Evolutionary conservation across 805 yeast genomes (phyloP), one percentile per base, ranked within the genome.

Genomic region (Lipomyces sp.): DNA sequence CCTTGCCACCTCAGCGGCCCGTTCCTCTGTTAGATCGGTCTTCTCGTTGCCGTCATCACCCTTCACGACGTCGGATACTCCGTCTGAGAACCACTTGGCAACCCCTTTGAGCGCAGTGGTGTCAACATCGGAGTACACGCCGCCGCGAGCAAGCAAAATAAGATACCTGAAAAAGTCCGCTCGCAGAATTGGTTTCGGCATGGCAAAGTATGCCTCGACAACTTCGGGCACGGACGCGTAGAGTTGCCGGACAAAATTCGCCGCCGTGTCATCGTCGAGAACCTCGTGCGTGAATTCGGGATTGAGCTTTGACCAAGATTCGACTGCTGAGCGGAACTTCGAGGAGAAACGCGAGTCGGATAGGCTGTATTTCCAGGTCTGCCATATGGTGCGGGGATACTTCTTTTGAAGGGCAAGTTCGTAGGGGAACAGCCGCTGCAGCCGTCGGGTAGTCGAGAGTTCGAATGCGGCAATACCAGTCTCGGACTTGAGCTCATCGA

Each of bases 121-220:
- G 77, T 95, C 99, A 68, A 94, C 88, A 75, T 95, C 99, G 1
- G 96, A 84, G 75, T 94, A 94, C 0, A 91, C 87, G 0, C 99
- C 99, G 10, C 99, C 99, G 60, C 95, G 81, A 6, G 98, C 97
- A 75, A 84, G 89, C 30, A 95, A 79, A 24, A 95, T 86, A 73
- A 95, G 80, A 77, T 95, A 95, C 67, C 98, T 81, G 81, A 95
- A 92, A 75, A 94, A 94, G 78, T 95, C 99, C 0, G 98, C 98
- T 75, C 90, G 90, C 65, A 95, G 79, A 64, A 95, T 93, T 48
- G 84, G 83, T 73, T 85, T 87, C 1, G 99, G 99, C 85, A 95
- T 79, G 35, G 85, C 71, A 24, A 84, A 79, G 79, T 89, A 95
- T 0, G 98, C 97, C 67, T 83, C 82, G 0, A 86, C 80, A 3